phyloP scores from a whole-genome alignment of 179 eudicot genomes.

The Carnegiea gigantea region DNA sequence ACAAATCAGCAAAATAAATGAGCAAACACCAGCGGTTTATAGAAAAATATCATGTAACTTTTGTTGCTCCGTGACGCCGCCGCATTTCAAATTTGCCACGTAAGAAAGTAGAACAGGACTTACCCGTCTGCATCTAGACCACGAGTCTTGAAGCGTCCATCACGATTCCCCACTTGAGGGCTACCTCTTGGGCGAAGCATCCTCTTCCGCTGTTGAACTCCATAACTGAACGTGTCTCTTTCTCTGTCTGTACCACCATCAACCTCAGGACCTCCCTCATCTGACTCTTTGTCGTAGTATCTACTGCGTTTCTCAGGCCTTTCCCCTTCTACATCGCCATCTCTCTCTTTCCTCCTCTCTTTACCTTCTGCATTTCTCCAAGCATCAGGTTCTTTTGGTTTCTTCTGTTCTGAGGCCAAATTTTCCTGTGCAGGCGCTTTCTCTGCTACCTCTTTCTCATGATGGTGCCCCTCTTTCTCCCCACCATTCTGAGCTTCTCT shows the following conservation, averaged over 20 bases:
- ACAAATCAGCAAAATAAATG: not conserved
- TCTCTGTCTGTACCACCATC: conserved; percentile 69
- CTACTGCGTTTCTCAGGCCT: conserved; percentile 76
- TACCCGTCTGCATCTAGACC: conserved; percentile 86
- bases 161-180: conserved; percentile 70
- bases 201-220: conserved; percentile 84
- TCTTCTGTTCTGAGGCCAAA: conserved; percentile 55
- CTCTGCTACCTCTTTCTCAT: conserved; percentile 59
- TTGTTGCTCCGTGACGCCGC: not conserved
- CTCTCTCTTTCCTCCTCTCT: conserved; percentile 82
- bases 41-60: conserved; percentile 7
- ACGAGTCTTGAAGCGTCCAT: conserved; percentile 65
- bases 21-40: not conserved
- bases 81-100: not conserved
- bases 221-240: conserved; percentile 63
- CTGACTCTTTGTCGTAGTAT: conserved; percentile 65
- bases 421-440: conserved; percentile 48
- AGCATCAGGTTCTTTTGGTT: conserved; percentile 56
- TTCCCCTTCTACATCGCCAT: conserved; percentile 71
- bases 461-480: conserved; percentile 57
- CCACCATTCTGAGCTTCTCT: conserved; percentile 52
- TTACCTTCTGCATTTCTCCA: conserved; percentile 64
- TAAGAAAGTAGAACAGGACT: conserved; percentile 5
- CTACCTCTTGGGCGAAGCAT: conserved; percentile 90
- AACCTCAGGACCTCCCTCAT: conserved; percentile 60